Evolutionary conservation across 2,329 filamentous ascomycete genomes (phyloP).

Genomic region (Onygenales sp.): DNA sequence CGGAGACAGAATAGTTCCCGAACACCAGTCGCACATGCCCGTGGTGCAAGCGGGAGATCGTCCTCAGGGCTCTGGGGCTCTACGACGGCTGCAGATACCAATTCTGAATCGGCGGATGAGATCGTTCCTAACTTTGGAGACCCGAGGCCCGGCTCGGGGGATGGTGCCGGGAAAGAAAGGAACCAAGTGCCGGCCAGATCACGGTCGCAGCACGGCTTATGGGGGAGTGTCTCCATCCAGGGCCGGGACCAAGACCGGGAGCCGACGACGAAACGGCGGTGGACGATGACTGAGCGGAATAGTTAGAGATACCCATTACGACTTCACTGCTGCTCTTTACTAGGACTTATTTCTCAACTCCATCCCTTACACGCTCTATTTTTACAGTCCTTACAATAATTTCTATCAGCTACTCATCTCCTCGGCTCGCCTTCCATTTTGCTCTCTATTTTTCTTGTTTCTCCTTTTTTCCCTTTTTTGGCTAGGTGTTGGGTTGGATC

Average conservation of each 20-base stretch:
- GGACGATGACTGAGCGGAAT: slow-evolving; percentile 9
- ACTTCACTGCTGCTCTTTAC: background rate
- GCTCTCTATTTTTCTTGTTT: too few relatives aligned
- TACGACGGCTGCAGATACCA: slow-evolving; percentile 13
- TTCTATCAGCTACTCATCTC: too few relatives aligned
- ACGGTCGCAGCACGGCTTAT: slow-evolving; percentile 25
- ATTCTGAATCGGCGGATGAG: slow-evolving; percentile 20
- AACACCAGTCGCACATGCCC: background rate
- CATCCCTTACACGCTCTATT: too few relatives aligned
- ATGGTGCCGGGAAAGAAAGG: background rate
- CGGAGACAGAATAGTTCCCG: background rate
- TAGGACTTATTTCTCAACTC: background rate
- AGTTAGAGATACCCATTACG: background rate
- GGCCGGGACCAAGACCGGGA: background rate
- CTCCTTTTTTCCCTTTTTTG: too few relatives aligned
- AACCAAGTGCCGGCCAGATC: slow-evolving; percentile 21
- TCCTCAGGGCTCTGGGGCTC: slow-evolving; percentile 29
- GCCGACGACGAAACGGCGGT: slow-evolving; percentile 5
- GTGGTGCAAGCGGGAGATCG: slow-evolving; percentile 8
- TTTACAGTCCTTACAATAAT: too few relatives aligned
- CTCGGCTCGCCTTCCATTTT: too few relatives aligned
- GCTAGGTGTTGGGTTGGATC: too few relatives aligned
- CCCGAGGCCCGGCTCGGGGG: background rate
- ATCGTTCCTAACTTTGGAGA: slow-evolving; percentile 29
- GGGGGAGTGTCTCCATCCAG: slow-evolving; percentile 23